A percentile compares a stretch with the other conserved stretches of the same genome.
These are phyloP conservation scores for Fusarium citri DNA, from an alignment of 2,329 filamentous ascomycete genomes.

Conservation along the genomic window DNA sequence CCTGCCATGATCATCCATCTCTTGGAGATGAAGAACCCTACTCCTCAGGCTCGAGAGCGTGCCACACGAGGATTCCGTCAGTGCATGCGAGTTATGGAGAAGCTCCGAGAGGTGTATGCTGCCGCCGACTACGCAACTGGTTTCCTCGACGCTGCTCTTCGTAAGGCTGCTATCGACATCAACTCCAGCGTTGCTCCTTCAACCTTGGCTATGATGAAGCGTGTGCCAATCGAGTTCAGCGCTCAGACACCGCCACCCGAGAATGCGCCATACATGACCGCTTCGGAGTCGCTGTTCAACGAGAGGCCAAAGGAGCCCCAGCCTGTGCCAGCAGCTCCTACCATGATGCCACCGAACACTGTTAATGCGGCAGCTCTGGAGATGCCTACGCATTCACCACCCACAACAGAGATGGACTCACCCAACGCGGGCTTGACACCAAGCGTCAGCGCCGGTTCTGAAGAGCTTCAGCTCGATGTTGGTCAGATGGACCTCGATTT, in stretches of 20 bases:
- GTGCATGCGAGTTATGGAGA: constrained; percentile 92
- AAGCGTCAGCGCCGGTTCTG: constrained; percentile 58
- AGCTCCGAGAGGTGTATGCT: constrained; percentile 87
- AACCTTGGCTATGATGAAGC: constrained; percentile 52
- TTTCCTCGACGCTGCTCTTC: constrained; percentile 91
- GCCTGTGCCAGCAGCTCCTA: constrained; percentile 22
- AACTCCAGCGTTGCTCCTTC: constrained; percentile 53
- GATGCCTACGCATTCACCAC: constrained; percentile 55
- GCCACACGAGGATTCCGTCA: constrained; percentile 86
- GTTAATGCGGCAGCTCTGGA: constrained; percentile 53
- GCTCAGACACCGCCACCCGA: constrained; percentile 67
- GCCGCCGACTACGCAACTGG: constrained; percentile 96
- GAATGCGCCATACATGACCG: constrained; percentile 58
- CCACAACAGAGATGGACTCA: constrained; percentile 59
- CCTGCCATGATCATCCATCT: constrained; percentile 95
- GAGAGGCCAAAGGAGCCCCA: constrained; percentile 46
- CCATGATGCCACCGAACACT: constrained; percentile 54
- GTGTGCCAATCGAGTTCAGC: constrained; percentile 53
- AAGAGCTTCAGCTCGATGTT: constrained; percentile 52
- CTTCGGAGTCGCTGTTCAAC: constrained; percentile 55
- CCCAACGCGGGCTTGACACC: constrained; percentile 55
- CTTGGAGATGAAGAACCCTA: constrained; percentile 88
- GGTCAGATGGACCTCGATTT: constrained; percentile 60
- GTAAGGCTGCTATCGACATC: constrained; percentile 84
- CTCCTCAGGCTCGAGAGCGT: constrained; percentile 75